Percentiles rank a stretch among this genome's conserved stretches.
These are phyloP conservation scores for Microcos paniculata DNA, from an alignment of 345 rosid species.

Conservation along the genomic window DNA sequence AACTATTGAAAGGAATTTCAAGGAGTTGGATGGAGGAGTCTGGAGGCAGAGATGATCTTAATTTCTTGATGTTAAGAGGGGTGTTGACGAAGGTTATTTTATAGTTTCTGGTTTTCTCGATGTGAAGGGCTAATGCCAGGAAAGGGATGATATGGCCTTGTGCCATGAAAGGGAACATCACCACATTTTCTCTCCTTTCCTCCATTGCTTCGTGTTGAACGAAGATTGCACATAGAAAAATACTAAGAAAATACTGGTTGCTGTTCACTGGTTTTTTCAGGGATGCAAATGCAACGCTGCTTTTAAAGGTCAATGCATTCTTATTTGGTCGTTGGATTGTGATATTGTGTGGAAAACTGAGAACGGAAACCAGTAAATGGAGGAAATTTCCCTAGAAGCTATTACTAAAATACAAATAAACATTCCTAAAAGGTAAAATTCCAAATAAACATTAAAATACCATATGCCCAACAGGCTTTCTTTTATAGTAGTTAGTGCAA, in stretches of 20 bases:
- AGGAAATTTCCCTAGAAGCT: no score
- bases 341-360: neutral
- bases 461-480: no score
- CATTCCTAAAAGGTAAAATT: no score
- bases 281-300: neutral
- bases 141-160: constrained; percentile 83
- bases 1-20: constrained; percentile 61
- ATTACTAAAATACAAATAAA: no score
- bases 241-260: neutral
- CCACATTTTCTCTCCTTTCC: constrained; percentile 27
- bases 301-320: no score
- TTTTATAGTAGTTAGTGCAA: no score
- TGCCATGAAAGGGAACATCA: constrained; percentile 81
- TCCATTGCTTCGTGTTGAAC: neutral
- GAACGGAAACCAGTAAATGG: neutral
- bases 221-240: neutral
- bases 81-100: constrained; percentile 53
- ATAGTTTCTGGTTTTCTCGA: constrained; percentile 32
- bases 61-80: constrained; percentile 52
- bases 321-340: neutral
- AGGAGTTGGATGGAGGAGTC: constrained; percentile 49
- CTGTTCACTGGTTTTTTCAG: neutral
- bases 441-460: no score
- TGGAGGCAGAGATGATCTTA: constrained; percentile 50
- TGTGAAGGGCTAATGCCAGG: constrained; percentile 60